Evolutionary conservation across 306 rosid species (phyloP).

Genomic region (Vigna reflexopilosa): DNA sequence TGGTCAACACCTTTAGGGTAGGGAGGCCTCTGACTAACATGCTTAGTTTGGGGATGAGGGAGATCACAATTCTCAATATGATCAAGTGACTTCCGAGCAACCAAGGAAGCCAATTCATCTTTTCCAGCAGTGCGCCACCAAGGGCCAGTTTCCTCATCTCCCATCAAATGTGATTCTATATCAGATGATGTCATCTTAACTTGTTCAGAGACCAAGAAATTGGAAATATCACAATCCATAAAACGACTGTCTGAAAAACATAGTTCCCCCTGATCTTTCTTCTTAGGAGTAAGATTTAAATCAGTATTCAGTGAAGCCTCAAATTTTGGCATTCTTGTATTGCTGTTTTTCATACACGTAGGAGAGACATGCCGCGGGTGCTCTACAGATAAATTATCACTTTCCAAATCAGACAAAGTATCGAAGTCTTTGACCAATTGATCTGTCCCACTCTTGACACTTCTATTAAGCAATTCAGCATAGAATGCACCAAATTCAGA

Average conservation of each 20-base stretch:
- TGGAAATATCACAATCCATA: constrained; percentile 60
- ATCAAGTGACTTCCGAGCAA: constrained; percentile 81
- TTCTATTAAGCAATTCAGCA: constrained; percentile 46
- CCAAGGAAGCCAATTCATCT: constrained; percentile 84
- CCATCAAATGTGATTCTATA: constrained; percentile 62
- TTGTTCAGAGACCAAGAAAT: constrained; percentile 52
- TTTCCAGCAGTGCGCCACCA: constrained; percentile 87
- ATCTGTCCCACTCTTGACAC: constrained; percentile 42
- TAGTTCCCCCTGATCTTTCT: constrained; percentile 56
- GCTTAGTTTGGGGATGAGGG: constrained; percentile 68
- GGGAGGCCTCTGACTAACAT: constrained; percentile 45
- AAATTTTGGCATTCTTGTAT: constrained; percentile 43
- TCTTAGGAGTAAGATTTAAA: constrained; percentile 46
- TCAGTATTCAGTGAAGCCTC: constrained; percentile 51
- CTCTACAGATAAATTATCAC: constrained; percentile 45
- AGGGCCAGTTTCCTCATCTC: constrained; percentile 61
- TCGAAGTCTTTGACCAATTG: constrained; percentile 45
- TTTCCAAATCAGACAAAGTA: constrained; percentile 42
- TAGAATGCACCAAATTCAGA: constrained; percentile 57
- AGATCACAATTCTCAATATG: constrained; percentile 87
- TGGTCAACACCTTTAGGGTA: constrained; percentile 46
- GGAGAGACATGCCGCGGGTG: constrained; percentile 46
- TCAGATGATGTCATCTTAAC: constrained; percentile 55
- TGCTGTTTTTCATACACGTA: constrained; percentile 45
- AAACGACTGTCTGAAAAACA: constrained; percentile 59